Percentiles rank a stretch among this genome's conserved stretches.
phyloP scores from a whole-genome alignment of 148 eudicot genomes.

The Amaranthus palmeri region DNA sequence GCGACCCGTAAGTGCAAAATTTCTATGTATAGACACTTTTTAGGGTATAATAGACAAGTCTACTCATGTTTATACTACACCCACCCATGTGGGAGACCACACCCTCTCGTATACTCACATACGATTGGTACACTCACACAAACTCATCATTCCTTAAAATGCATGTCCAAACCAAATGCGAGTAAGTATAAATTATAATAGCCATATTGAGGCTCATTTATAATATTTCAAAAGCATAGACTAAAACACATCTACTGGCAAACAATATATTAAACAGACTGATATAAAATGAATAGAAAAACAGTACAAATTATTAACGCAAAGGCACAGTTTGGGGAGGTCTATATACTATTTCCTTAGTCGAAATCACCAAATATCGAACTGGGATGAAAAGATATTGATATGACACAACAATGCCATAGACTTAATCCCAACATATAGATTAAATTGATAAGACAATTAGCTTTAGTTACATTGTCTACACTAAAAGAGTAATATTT shows the following conservation, averaged over 20 bases:
- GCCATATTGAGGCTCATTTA: no score
- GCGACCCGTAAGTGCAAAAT: no score
- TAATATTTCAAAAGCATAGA: no score
- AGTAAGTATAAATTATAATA: no score
- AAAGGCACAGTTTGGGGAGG: not conserved
- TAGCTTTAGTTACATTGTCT: slow-evolving; percentile 1
- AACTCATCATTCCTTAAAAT: no score
- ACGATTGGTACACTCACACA: no score
- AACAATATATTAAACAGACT: not conserved
- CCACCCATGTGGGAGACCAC: no score
- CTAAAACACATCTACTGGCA: not conserved
- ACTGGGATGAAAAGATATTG: not conserved
- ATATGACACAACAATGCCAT: not conserved
- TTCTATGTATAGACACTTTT: no score
- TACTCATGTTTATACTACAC: no score
- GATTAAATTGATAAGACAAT: not conserved
- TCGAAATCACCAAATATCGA: not conserved
- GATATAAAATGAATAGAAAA: not conserved
- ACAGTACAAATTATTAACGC: not conserved
- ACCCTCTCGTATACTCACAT: no score
- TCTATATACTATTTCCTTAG: not conserved
- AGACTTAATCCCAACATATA: not conserved
- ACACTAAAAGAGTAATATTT: not conserved
- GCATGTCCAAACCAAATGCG: no score
- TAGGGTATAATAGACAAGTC: no score